phyloP scores from a whole-genome alignment of 768 basidiomycete genomes.

The Tulasnella sp. region DNA sequence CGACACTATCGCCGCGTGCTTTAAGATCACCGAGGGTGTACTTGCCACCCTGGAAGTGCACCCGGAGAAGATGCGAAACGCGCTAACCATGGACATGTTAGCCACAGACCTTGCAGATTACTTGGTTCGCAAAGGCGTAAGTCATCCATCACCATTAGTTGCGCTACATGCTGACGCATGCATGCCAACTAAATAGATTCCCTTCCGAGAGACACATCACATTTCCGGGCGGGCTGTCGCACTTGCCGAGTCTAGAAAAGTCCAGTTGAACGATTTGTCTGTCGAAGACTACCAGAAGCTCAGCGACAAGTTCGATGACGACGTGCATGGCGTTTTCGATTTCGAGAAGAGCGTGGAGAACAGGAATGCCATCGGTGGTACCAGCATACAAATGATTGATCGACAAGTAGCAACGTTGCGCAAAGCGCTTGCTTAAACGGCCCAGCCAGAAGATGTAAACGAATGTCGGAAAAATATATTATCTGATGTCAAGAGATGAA shows the following conservation, averaged over 20 bases:
- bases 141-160: slow-evolving; percentile 25
- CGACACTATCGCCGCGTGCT: slow-evolving; percentile 74
- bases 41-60: slow-evolving; percentile 83
- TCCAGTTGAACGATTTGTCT: slow-evolving; percentile 70
- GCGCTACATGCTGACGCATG: not conserved
- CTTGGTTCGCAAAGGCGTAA: slow-evolving; percentile 92
- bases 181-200: slow-evolving; percentile 47
- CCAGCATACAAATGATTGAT: slow-evolving; percentile 71
- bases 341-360: slow-evolving; percentile 95
- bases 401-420: slow-evolving; percentile 74
- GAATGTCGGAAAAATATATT: too few species aligned
- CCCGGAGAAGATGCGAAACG: slow-evolving; percentile 75
- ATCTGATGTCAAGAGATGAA: too few species aligned
- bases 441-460: too few species aligned
- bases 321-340: slow-evolving; percentile 77
- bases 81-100: slow-evolving; percentile 93
- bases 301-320: slow-evolving; percentile 63
- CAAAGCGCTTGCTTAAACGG: slow-evolving; percentile 32
- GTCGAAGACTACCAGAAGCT: slow-evolving; percentile 68
- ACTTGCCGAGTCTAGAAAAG: slow-evolving; percentile 70
- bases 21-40: slow-evolving; percentile 91
- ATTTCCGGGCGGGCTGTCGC: slow-evolving; percentile 95
- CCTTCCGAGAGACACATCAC: slow-evolving; percentile 98
- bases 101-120: slow-evolving; percentile 99
- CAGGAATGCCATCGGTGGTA: slow-evolving; percentile 82